Percentiles rank a stretch among this genome's conserved stretches.
phyloP scores from a whole-genome alignment of 176 grass and related monocot genomes.

The Raddia distichophylla region DNA sequence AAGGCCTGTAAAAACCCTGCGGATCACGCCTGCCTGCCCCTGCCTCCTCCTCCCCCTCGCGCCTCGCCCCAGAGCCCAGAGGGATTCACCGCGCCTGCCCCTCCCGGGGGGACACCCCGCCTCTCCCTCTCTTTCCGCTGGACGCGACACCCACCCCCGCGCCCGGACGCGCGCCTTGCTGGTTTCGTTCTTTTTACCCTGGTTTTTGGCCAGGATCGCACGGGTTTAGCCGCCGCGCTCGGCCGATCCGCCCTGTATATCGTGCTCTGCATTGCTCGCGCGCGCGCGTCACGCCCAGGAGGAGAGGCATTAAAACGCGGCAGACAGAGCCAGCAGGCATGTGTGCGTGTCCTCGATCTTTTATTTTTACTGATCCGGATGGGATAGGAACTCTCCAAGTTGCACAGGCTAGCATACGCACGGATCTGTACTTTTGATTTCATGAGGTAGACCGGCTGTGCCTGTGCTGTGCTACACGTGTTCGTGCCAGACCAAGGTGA shows the following conservation, averaged over 20 bases:
- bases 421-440: slow-evolving; percentile 33
- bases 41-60: background rate
- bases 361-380: background rate
- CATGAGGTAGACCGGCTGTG: slow-evolving; percentile 35
- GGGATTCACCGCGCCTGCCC: slow-evolving; percentile 33
- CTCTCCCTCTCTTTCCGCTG: slow-evolving; percentile 16
- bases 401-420: background rate
- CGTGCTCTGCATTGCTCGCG: too few relatives aligned
- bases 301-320: slow-evolving; percentile 5
- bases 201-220: background rate
- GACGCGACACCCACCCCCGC: slow-evolving; percentile 27
- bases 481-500: background rate
- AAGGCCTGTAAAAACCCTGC: slow-evolving; percentile 6
- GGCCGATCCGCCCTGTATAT: background rate
- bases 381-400: background rate
- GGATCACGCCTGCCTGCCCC: slow-evolving; percentile 32
- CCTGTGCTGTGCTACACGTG: slow-evolving; percentile 9
- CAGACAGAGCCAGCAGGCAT: background rate
- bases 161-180: background rate
- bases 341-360: background rate
- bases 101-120: slow-evolving; percentile 44
- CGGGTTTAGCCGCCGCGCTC: background rate
- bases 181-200: background rate
- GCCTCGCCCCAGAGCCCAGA: too few relatives aligned
- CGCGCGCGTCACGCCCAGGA: background rate